Evolutionary conservation across 768 basidiomycete genomes (phyloP), one percentile per base, ranked within the genome.

Genomic region (Lentinula boryana): DNA sequence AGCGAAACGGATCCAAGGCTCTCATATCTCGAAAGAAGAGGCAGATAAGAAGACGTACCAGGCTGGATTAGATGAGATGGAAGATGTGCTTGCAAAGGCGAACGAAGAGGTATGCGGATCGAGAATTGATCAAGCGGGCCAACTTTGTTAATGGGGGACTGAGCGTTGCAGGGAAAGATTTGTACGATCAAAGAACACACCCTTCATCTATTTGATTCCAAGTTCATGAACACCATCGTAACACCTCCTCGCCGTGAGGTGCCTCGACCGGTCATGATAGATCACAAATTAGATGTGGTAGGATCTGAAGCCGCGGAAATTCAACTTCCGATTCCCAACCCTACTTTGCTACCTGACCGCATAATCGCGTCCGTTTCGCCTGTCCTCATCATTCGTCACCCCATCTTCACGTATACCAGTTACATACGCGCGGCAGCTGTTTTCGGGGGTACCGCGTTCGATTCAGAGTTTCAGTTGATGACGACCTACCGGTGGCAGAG

Each of bases 311-410:
- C 16, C 10, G 44, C 10, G 13, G 43, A 46, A 0, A 21, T 33
- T 35, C 33, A 16, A 18, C 48, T 50, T 31, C 58, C 58, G 7
- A 16, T 60, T 12, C 58, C 58, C 32, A 60, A 60, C 27, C 58
- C 58, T 40, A 60, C 58, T 40, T 7, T 52, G 8, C 35, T 60
- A 7, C 58, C 58, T n/a, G 58, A 60, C 38, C 31, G 58, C 5
- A 16, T 60, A n/a, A 9, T 60, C 27, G 50, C 48, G 16, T 21
- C 58, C 10, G n/a, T 52, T 15, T 41, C 36, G n/a, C 58, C 58
- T n/a, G 18, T 60, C 7, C 8, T 60, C 50, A 52, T 60, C n/a
- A 60, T 60, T 43, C 58, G 58, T 15, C 58, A 60, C 27, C 58
- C 58, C n/a, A 31, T 49, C 5, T 41, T 31, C 21, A 15, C 49